A percentile compares a stretch with the other conserved stretches of the same genome.
These are phyloP conservation scores for Termitomyces sp. DNA, from an alignment of 768 basidiomycete genomes.

Conservation along the genomic window DNA sequence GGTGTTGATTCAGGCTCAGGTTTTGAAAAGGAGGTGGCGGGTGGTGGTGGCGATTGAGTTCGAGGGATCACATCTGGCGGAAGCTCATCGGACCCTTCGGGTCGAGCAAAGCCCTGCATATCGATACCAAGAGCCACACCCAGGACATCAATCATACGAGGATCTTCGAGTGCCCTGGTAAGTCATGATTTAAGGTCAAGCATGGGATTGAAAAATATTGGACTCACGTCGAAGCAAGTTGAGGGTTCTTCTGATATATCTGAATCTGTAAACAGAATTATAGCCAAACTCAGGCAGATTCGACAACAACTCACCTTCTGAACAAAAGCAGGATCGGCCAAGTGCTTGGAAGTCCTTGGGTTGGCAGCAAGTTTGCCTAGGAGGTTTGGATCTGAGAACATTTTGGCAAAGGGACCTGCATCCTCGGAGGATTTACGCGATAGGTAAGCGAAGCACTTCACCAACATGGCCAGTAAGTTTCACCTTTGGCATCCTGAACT, in stretches of 20 bases:
- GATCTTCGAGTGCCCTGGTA: conserved; percentile 63
- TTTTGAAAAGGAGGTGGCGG: conserved; percentile 43
- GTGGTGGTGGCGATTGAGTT: conserved; percentile 33
- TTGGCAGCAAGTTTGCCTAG: conserved; percentile 81
- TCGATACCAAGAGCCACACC: conserved; percentile 94
- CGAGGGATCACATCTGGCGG: conserved; percentile 51
- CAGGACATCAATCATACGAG: conserved; percentile 91
- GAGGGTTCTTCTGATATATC: conserved; percentile 66
- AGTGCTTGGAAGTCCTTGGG: conserved; percentile 79
- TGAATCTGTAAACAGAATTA: conserved; percentile 41
- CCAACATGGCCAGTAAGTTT: background rate
- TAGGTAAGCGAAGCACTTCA: background rate
- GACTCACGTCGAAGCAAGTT: conserved; percentile 54
- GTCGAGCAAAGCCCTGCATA: conserved; percentile 79
- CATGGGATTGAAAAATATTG: background rate
- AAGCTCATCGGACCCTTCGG: conserved; percentile 80
- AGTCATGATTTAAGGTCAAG: background rate
- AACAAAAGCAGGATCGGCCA: conserved; percentile 81
- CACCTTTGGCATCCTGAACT: conserved; percentile 82
- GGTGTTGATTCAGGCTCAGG: conserved; percentile 37
- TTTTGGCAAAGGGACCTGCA: conserved; percentile 53
- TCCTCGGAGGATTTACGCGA: conserved; percentile 11
- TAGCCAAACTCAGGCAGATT: background rate
- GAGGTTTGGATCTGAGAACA: conserved; percentile 84
- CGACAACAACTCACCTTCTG: conserved; percentile 44